Evolutionary conservation across 169 alveolate species (phyloP).

Genomic region (Perkinsus marinus): DNA sequence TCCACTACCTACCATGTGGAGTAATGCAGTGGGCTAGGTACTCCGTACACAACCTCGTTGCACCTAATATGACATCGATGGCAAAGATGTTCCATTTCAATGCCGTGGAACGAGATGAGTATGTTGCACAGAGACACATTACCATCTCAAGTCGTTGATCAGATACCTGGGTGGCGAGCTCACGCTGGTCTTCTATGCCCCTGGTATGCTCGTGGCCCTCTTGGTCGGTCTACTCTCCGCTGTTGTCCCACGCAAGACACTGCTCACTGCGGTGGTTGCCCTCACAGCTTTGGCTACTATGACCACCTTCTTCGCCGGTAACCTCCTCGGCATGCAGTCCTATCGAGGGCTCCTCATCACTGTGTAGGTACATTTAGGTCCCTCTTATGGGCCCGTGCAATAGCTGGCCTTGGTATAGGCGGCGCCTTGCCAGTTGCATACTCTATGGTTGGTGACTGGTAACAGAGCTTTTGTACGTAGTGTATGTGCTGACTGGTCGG

Average conservation of each 20-base stretch:
- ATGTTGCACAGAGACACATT: not conserved
- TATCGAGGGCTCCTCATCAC: not conserved
- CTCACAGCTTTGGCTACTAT: slow-evolving; percentile 8
- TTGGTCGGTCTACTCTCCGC: slow-evolving; percentile 8
- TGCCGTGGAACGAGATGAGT: slow-evolving; percentile 12
- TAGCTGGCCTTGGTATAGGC: slow-evolving; percentile 14
- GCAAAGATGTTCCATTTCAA: slow-evolving; percentile 15
- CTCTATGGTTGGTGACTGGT: slow-evolving; percentile 23
- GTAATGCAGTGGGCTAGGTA: not conserved
- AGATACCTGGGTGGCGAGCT: not conserved
- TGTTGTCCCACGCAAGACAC: not conserved
- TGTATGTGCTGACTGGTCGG: not conserved
- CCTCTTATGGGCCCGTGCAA: not conserved
- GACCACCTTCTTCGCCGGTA: slow-evolving; percentile 1
- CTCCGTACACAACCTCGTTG: slow-evolving; percentile 9
- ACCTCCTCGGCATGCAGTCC: not conserved
- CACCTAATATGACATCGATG: slow-evolving; percentile 15
- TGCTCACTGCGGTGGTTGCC: slow-evolving; percentile 3
- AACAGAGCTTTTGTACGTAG: not conserved
- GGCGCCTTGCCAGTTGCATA: slow-evolving; percentile 14
- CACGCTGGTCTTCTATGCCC: slow-evolving; percentile 15
- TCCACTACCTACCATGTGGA: not conserved
- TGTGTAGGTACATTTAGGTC: not conserved
- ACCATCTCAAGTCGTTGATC: not conserved
- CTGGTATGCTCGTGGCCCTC: slow-evolving; percentile 19